Evolutionary conservation across 2,329 filamentous ascomycete species (phyloP).

Genomic region (Dothideomycetidae sp.): DNA sequence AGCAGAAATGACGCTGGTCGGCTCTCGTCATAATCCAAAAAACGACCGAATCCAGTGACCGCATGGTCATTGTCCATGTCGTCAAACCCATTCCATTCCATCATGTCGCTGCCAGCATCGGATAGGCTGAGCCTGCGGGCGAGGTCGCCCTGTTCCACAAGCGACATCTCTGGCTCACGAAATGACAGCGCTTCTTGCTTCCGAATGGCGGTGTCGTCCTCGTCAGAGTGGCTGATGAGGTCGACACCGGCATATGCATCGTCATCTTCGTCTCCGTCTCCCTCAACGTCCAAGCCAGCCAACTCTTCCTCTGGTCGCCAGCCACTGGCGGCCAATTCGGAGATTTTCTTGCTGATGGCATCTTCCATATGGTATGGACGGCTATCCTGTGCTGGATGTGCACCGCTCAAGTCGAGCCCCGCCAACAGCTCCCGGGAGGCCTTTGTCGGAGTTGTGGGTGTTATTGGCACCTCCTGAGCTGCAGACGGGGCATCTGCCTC

Average conservation of each 20-base stretch:
- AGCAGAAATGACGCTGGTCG: conserved; percentile 9
- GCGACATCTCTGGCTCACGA: conserved; percentile 14
- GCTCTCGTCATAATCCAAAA: conserved; percentile 1
- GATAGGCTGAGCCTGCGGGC: conserved; percentile 17
- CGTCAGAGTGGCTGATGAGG: conserved; percentile 19
- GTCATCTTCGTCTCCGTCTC: conserved; percentile 13
- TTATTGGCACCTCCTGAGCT: conserved; percentile 7
- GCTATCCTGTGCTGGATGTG: conserved; percentile 11
- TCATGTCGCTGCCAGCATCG: conserved; percentile 14
- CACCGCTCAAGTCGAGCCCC: conserved; percentile 7
- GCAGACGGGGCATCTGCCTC: conserved; percentile 1
- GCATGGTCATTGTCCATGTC: conserved; percentile 2
- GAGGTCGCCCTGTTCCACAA: conserved; percentile 11
- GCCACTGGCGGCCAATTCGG: conserved; percentile 13
- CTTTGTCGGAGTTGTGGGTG: conserved; percentile 9
- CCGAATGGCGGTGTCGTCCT: conserved; percentile 15
- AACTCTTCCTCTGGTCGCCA: conserved; percentile 14
- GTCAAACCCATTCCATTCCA: conserved; percentile 12
- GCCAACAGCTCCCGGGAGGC: conserved; percentile 8
- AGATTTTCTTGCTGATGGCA: conserved; percentile 15
- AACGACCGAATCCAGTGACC: not conserved
- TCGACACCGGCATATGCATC: conserved; percentile 21
- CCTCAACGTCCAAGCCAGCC: conserved; percentile 10
- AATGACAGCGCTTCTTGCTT: conserved; percentile 13
- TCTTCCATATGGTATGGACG: conserved; percentile 10